Conservation (phyloP, 345 rosid genomes). For the Corchorus olitorius region DNA sequence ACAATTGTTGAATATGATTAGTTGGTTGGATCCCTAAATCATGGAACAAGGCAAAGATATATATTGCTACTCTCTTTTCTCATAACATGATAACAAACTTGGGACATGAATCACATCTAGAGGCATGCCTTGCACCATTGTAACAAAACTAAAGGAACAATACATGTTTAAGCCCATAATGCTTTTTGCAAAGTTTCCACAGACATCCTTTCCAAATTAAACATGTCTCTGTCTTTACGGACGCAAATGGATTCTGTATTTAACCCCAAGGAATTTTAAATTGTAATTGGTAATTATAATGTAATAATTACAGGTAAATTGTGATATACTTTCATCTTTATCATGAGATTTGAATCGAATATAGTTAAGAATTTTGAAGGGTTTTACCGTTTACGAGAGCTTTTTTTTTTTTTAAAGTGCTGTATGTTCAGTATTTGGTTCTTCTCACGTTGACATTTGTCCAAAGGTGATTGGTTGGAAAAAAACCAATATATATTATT, state of each 20-base stretch:
- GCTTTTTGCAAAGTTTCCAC: neutral
- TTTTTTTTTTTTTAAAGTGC: too few species aligned
- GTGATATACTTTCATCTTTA: neutral
- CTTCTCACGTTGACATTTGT: too few species aligned
- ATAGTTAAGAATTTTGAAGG: conserved; percentile 12
- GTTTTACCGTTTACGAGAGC: neutral
- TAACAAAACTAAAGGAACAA: neutral
- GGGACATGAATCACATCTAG: conserved; percentile 1
- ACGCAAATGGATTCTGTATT: too few species aligned
- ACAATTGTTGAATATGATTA: too few species aligned
- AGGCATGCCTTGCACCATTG: conserved; percentile 17
- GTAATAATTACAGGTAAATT: too few species aligned
- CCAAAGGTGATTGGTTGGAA: too few species aligned
- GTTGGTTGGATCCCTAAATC: neutral
- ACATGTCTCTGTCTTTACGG: conserved; percentile 10
- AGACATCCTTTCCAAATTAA: conserved; percentile 8
- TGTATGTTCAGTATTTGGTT: too few species aligned
- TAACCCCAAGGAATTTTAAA: too few species aligned
- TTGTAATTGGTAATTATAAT: too few species aligned
- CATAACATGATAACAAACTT: neutral
- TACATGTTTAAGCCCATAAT: neutral
- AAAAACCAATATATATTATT: too few species aligned
- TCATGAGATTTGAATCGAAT: neutral
- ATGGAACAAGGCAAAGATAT: neutral
- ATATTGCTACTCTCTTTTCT: neutral